Base-by-base conservation (phyloP, 2,329 filamentous ascomycete genomes). In the Fusarium nematophilum region DNA sequence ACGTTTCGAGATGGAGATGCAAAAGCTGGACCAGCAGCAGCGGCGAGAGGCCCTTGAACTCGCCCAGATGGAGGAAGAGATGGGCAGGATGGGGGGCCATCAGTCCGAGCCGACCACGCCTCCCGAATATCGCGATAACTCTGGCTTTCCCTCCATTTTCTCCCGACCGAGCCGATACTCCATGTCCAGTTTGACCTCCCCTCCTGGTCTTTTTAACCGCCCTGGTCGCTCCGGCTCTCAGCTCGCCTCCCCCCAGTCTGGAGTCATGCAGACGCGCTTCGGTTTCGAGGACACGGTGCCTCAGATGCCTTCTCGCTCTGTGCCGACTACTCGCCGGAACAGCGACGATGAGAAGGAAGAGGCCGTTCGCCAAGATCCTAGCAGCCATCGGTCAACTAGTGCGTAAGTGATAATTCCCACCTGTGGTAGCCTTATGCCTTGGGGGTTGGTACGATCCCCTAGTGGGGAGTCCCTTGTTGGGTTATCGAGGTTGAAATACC, bases 51-150 rank as follows among this genome's bases (percentile, higher is more conserved):
- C 93, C 72, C 86, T 90, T 67, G 93, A 97, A 72, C 88, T 96
- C 69, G 87, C 90, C 53, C 88, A 91, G 73, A 90, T 98, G 79
- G 90, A 93, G 70, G 89, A 92, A 67, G 91, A 95, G 66, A 83
- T 96, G 53, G 82, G 83, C 54, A 73, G 82, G 68, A 77, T 82
- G 59, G 82, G 87, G 57, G 91, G 91, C 48, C 90, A 93, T 69
- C 91, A 96, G 73, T 97, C 92, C 67, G 94, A 98, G 78, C 95
- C 95, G 13, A 97, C 95, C 2, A 99, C 95, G 17, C 95, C 95
- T 17, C 95, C 95, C 26, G 95, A 98, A 75, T 94, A 95, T 75
- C 89, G 88, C 67, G 92, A 96, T 64, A 87, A 79, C 53, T 81
- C 86, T 59, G 89, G 89, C 36, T 94, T 96, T 70, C 88, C 90